These are phyloP conservation scores for Trichoderma cornu-damae DNA, from an alignment of 2,329 filamentous ascomycete species.

Conservation along the genomic window DNA sequence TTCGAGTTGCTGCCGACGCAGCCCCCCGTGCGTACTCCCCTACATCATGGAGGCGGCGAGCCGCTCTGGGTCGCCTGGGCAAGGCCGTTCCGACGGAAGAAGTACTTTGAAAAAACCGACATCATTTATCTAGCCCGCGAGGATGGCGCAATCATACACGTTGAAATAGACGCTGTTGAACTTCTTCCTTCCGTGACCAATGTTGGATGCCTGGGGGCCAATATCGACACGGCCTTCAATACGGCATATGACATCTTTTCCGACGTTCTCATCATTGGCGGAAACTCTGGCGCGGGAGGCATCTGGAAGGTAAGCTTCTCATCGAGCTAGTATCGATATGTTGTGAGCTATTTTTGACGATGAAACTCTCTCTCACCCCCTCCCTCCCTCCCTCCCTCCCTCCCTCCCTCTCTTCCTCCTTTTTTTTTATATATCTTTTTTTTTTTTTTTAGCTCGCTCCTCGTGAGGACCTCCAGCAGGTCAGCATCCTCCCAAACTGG, in stretches of 20 bases:
- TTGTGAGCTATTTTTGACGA: neutral
- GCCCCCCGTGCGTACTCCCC: constrained; percentile 37
- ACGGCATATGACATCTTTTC: constrained; percentile 62
- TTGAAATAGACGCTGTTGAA: constrained; percentile 59
- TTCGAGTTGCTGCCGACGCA: constrained; percentile 44
- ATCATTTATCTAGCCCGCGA: constrained; percentile 82
- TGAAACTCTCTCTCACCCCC: neutral
- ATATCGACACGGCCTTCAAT: constrained; percentile 77
- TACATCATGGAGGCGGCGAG: constrained; percentile 42
- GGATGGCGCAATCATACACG: constrained; percentile 72
- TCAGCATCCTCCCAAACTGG: constrained; percentile 57
- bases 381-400: too few species aligned
- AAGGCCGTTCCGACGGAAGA: constrained; percentile 62
- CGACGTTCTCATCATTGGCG: constrained; percentile 75
- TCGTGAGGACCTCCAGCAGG: constrained; percentile 43
- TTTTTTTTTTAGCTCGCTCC: constrained; percentile 44
- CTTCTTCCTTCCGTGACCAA: constrained; percentile 51
- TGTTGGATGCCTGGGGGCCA: constrained; percentile 62
- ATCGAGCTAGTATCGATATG: neutral
- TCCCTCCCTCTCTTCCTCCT: too few species aligned
- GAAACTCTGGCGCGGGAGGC: constrained; percentile 71
- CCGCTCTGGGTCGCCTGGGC: constrained; percentile 84
- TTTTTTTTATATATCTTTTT: too few species aligned
- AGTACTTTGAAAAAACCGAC: constrained; percentile 61
- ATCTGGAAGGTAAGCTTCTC: constrained; percentile 59